phyloP scores from a whole-genome alignment of 2,329 filamentous ascomycete genomes.

The Penicillium sclerotiorum region DNA sequence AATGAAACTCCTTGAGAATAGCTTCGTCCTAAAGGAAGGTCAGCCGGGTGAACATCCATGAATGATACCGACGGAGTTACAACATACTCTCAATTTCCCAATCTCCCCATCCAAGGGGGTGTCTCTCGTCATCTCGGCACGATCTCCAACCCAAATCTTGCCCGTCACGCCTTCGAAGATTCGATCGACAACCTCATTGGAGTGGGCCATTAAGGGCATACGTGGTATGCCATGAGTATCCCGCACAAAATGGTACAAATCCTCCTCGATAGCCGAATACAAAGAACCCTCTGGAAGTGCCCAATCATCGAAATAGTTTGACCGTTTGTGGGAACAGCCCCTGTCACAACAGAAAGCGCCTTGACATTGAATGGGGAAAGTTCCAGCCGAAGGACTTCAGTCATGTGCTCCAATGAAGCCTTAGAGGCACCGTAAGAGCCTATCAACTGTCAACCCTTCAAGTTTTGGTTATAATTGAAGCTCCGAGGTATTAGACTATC shows the following conservation, averaged over 20 bases:
- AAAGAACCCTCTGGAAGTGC: constrained; percentile 18
- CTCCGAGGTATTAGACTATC: too few species aligned
- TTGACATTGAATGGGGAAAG: constrained; percentile 22
- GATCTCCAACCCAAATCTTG: constrained; percentile 16
- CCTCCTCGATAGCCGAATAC: constrained; percentile 24
- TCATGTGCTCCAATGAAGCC: constrained; percentile 22
- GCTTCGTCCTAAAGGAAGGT: too few species aligned
- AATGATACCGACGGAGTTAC: too few species aligned
- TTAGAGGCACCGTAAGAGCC: constrained; percentile 27
- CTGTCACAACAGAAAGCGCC: constrained; percentile 22
- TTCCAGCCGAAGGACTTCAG: constrained; percentile 29
- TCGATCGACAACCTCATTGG: constrained; percentile 8
- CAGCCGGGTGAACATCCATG: too few species aligned
- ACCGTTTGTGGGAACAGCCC: constrained; percentile 17
- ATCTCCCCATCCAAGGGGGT: too few species aligned
- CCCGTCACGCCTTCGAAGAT: constrained; percentile 14
- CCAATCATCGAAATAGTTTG: constrained; percentile 22
- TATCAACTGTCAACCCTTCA: too few species aligned
- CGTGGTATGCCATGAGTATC: constrained; percentile 11
- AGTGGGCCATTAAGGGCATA: constrained; percentile 12
- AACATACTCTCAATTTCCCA: too few species aligned
- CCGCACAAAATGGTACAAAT: constrained; percentile 6
- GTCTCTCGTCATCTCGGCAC: constrained; percentile 1
- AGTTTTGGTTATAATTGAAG: too few species aligned
- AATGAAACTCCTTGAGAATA: too few species aligned